Conservation (phyloP, 306 rosid species). For the Malus orientalis region DNA sequence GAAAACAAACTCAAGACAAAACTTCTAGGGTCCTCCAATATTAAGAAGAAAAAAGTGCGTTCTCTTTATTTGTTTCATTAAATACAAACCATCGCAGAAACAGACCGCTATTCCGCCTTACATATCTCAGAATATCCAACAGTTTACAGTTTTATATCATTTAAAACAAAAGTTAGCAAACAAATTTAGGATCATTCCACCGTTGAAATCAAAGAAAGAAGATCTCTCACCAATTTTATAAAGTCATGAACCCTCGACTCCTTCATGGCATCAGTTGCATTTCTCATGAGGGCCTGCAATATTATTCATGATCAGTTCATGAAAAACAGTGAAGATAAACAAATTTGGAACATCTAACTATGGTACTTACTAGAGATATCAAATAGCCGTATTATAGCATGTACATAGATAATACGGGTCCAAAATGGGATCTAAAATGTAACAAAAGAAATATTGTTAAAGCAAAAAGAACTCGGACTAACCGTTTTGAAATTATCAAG, state of each 20-base stretch:
- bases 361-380: not conserved
- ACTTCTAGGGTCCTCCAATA: not conserved
- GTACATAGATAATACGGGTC: not conserved
- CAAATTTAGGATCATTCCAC: not conserved
- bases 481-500: slow-evolving; percentile 77
- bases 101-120: not conserved
- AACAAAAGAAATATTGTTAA: not conserved
- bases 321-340: not conserved
- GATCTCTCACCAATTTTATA: slow-evolving; percentile 59
- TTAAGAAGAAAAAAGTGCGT: not conserved
- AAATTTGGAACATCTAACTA: not conserved
- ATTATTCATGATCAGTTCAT: slow-evolving; percentile 18
- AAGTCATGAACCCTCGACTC: slow-evolving; percentile 70
- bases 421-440: slow-evolving; percentile 4
- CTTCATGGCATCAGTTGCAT: slow-evolving; percentile 88
- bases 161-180: not conserved
- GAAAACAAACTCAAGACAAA: not conserved
- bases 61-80: not conserved
- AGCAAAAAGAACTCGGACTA: slow-evolving; percentile 19
- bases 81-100: not conserved
- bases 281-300: slow-evolving; percentile 75
- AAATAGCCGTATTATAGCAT: not conserved
- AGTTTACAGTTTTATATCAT: not conserved
- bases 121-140: not conserved
- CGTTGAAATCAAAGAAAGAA: not conserved